Base-by-base conservation (phyloP, 2,329 filamentous ascomycete species). In the Thelonectria rubi region DNA sequence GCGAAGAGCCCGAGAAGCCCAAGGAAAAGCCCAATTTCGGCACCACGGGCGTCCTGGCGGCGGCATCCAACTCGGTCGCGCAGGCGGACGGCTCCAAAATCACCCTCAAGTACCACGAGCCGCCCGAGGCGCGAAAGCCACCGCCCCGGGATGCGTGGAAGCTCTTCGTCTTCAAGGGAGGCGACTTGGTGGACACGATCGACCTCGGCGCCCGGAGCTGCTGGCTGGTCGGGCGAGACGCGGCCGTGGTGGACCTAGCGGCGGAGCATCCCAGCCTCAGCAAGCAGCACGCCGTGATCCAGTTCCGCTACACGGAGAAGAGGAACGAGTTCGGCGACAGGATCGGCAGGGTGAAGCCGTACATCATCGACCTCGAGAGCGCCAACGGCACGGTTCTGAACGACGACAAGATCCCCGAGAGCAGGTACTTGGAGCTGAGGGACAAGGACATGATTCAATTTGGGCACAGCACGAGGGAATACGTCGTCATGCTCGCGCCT, bases 71-170 rank as follows among this genome's bases (percentile, higher is more conserved):
- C 75, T 82, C 86, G 2, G 77, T 89, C 17, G 88, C 88, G 8
- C 88, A 96, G 65, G 86, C 86, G 24, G 88, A 88, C 71, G 92
- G 92, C 59, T 90, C 88, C 3, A 85, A 85, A 20, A 88, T 97
- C 56, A 88, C 92, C 3, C 86, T 99, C 48, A 98, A 98, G 81
- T 99, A 99, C 77, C 92, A 97, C 79, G 95, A 99, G 78, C 95
- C 95, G 1, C 81, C 92, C 11, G 95, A 99, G 80, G 92, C 94
- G 51, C 91, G 95, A 61, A 97, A 97, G 70, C 92, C 95, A 0
- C 84, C 94, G 0, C 74, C 90, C 1, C 89, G 88, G 56, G 88
- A 95, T 68, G 81, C 87, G 59, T 99, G 94, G 94, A 91, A 92
- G 62, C 81, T 99, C 49, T 98, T 96, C 75, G 86, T 97, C 20